Base-by-base conservation (phyloP, 768 basidiomycete genomes). In the Pleurotus sapidus region DNA sequence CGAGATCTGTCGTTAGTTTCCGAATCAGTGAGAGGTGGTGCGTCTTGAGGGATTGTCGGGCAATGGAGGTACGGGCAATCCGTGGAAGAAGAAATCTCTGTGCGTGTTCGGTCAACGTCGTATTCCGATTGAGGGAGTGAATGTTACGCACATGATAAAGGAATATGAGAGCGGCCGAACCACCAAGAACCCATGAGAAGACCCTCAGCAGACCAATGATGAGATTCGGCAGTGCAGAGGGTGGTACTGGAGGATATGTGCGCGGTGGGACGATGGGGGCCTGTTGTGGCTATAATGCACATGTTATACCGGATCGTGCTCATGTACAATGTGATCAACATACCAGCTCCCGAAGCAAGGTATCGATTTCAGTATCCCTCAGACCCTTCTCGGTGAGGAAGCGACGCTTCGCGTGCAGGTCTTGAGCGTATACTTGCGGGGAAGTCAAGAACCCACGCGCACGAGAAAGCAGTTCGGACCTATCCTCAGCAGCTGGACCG, bases 331-430 rank as follows among this genome's bases (percentile, higher is more conserved):
- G 11, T 17, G 30, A 20, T 12, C 20, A 8, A 68, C 80, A 46
- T 62, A 90, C 89, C 63, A 77, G 54, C 60, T 86, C 83, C 43
- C 73, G 77, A 46, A 91, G 66, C 17, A 92, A 72, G 0, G 66
- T 68, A 46, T 84, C 79, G 42, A 91, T 80, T 65, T 93, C 91
- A 8, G 46, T 51, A 3, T 79, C 77, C n/a, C 73, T 74, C 24
- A 93, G 72, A 1, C 90, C 91, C 64, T 91, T 92, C 62, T 89
- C 88, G 0, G 65, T 65, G 11, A 93, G 78, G 60, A 93, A 93
- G 50, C 71, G 70, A 6, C 83, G 81, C 64, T 89, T 89, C 2
- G 81, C 77, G 1, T 67, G 56, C 0, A 68, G 39, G 62, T 88
- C 84, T 60, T 90, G 85, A 46, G 79, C 69, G 11, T 77, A 74